A percentile compares a stretch with the other conserved stretches of the same genome.
Conservation (phyloP, 1,284 basidiomycete genomes). For the Inonotus hispidus region DNA sequence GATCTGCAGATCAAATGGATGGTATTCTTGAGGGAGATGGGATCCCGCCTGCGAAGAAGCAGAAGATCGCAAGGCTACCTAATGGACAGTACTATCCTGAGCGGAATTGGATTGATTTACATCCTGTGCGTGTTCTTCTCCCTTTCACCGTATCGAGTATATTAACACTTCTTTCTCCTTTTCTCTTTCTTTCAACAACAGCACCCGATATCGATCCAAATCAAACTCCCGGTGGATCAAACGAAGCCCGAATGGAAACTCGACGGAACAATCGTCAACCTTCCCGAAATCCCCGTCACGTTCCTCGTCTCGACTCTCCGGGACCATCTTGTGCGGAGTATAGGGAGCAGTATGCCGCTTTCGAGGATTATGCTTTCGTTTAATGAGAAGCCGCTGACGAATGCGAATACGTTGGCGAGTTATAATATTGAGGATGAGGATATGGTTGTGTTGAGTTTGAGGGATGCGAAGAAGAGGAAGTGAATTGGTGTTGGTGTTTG, state of each 20-base stretch:
- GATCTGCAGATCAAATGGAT: constrained; percentile 77
- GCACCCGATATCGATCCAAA: constrained; percentile 78
- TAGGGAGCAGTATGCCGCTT: constrained; percentile 71
- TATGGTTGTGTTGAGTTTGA: constrained; percentile 65
- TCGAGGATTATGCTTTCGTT: constrained; percentile 77
- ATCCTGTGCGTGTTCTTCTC: constrained; percentile 54
- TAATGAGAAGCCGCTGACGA: constrained; percentile 79
- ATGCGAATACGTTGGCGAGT: constrained; percentile 74
- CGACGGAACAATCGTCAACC: constrained; percentile 69
- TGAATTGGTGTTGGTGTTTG: no score
- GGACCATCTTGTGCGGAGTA: constrained; percentile 75
- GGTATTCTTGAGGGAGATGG: constrained; percentile 50
- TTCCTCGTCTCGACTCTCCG: constrained; percentile 81
- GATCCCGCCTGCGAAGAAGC: constrained; percentile 74
- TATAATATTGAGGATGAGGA: constrained; percentile 92
- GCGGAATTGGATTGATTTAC: constrained; percentile 82
- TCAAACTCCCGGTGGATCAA: constrained; percentile 77
- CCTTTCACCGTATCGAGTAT: no score
- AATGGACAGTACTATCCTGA: constrained; percentile 78
- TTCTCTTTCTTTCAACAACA: constrained; percentile 24
- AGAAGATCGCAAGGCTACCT: constrained; percentile 75
- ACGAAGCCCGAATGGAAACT: constrained; percentile 90
- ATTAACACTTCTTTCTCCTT: not conserved
- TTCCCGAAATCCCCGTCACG: constrained; percentile 78
- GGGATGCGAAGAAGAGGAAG: constrained; percentile 72